Evolutionary conservation across 2,329 filamentous ascomycete species (phyloP).

Genomic region (Dryadomyces quercus-mongolicae): DNA sequence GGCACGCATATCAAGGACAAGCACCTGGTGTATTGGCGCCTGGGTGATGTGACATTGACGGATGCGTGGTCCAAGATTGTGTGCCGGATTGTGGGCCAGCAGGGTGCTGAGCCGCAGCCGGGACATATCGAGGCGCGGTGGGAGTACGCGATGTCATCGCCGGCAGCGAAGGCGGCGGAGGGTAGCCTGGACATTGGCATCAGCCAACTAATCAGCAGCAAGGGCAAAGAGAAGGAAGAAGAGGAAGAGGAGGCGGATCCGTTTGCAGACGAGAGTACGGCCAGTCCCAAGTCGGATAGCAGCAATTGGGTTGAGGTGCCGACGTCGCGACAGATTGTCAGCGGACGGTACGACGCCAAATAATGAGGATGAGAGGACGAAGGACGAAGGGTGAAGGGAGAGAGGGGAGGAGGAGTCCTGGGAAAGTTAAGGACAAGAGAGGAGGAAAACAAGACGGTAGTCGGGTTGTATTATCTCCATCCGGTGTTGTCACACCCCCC

Average conservation of each 20-base stretch:
- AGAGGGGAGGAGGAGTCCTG: too few relatives aligned
- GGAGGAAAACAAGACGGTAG: background rate
- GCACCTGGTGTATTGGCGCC: slow-evolving; percentile 66
- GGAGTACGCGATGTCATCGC: slow-evolving; percentile 40
- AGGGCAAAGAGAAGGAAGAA: slow-evolving; percentile 37
- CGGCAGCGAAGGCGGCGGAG: slow-evolving; percentile 59
- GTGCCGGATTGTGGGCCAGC: slow-evolving; percentile 51
- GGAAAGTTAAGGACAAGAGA: too few relatives aligned
- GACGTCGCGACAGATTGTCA: slow-evolving; percentile 53
- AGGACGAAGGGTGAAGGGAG: too few relatives aligned
- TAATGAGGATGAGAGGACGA: slow-evolving; percentile 8
- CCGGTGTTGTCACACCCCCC: slow-evolving; percentile 10
- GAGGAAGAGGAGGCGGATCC: slow-evolving; percentile 45
- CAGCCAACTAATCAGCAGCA: slow-evolving; percentile 28
- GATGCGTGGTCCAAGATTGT: slow-evolving; percentile 63
- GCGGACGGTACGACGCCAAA: slow-evolving; percentile 61
- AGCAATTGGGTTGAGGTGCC: slow-evolving; percentile 55
- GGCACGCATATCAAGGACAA: slow-evolving; percentile 72
- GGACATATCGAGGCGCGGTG: slow-evolving; percentile 62
- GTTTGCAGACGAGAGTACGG: slow-evolving; percentile 50
- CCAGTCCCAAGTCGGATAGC: slow-evolving; percentile 15
- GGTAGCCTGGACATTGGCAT: slow-evolving; percentile 53
- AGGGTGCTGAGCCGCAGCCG: slow-evolving; percentile 28
- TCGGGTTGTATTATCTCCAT: background rate
- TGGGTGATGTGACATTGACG: slow-evolving; percentile 49